Base-by-base conservation (phyloP, 164 flowering plant species). In the Dillenia suffruticosa region DNA sequence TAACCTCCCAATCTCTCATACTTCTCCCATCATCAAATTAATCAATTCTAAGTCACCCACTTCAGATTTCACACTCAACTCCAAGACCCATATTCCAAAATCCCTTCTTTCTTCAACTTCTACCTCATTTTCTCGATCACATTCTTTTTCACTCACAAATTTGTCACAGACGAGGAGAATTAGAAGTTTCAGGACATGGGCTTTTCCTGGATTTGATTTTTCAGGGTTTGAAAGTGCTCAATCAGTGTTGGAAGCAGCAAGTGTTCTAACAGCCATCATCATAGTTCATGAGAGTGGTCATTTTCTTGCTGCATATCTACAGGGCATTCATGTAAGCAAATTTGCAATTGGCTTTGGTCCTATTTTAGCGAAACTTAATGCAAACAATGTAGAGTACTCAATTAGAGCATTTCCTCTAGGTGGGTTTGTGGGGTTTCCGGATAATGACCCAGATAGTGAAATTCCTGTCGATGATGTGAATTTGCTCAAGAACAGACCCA, bases 281-380 rank as follows among this genome's bases (percentile, higher is more conserved):
- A 66, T 88, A 17, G 96, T 91, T 54, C 99, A 91, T 51, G 99
- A 91, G 67, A 80, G 84, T 56, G 99, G 99, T 56, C 97, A 95
- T 52, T 95, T 95, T 61, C 76, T 95, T 8, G 99, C 99, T 49
- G 99, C 99, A 46, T 72, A 57, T 66, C 87, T 95, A 5, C 99
- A 91, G 65, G 99, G 99, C 10, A 94, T 94, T 49, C 99, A 84
- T 79, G 96, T 91, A 66, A 95, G 96, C 84, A 95, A 95, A 68
- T 95, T 95, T 62, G 92, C 96, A 7, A 77, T 95, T 69, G 97
- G 96, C 63, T 95, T 95, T 70, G 97, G 99, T 79, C 97, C 99
- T 22, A 72, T 91, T 61, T 77, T 95, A 67, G 99, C 99, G 67
- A 91, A 89, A 66, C 88, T 95, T 67, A 89, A 88, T 75, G 68